Conservation (phyloP, 148 eudicot species). For the Salicornia ramosissima region DNA sequence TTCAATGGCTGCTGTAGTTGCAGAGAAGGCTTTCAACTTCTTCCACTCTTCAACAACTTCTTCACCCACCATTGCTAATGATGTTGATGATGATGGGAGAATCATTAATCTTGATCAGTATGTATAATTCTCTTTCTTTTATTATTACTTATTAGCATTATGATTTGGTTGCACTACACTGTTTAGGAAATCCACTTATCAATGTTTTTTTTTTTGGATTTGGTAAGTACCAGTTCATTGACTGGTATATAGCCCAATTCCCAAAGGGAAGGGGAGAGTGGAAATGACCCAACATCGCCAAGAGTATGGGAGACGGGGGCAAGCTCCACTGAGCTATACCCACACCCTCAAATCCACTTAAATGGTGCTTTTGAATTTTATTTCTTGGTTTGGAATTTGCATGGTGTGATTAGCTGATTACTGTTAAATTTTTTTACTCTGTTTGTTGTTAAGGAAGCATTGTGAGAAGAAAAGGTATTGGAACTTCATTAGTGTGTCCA, state of each 20-base stretch:
- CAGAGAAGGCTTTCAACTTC: slow-evolving; percentile 11
- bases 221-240: no score
- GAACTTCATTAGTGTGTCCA: background rate
- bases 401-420: slow-evolving; percentile 17
- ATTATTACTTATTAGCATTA: background rate
- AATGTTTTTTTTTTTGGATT: no score
- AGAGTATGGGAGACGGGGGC: no score
- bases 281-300: no score
- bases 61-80: slow-evolving; percentile 11
- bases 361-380: background rate
- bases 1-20: slow-evolving; percentile 23
- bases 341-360: no score
- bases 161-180: background rate
- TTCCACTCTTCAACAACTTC: slow-evolving; percentile 10
- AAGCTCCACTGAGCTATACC: no score
- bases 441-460: background rate
- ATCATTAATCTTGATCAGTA: slow-evolving; percentile 77
- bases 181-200: no score
- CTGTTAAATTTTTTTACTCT: background rate
- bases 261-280: no score
- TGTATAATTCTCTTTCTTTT: slow-evolving; percentile 21
- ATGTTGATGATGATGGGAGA: slow-evolving; percentile 31
- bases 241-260: no score
- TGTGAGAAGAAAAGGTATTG: background rate
- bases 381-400: slow-evolving; percentile 11